Evolutionary conservation across 257 asterid genomes (phyloP).

Genomic region (Ilex asprella): DNA sequence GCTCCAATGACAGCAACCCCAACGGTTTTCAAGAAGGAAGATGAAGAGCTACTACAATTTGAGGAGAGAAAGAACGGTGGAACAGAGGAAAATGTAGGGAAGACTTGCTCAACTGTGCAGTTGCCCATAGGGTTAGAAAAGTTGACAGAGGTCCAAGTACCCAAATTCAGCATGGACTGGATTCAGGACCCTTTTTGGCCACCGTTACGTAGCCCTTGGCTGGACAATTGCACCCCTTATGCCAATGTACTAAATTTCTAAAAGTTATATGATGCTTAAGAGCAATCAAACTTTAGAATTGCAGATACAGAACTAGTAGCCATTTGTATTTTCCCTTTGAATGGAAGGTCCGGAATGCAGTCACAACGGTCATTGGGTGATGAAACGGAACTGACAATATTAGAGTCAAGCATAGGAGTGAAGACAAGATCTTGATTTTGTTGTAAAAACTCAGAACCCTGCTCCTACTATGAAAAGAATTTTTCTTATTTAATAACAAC

Average conservation of each 20-base stretch:
- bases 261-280: background rate
- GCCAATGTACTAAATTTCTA: conserved; percentile 18
- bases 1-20: background rate
- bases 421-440: no score
- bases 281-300: no score
- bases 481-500: no score
- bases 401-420: no score
- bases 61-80: background rate
- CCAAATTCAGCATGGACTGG: conserved; percentile 45
- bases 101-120: conserved; percentile 10
- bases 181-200: conserved; percentile 57
- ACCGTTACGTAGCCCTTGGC: conserved; percentile 61
- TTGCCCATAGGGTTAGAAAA: conserved; percentile 22
- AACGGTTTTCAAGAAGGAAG: conserved; percentile 6
- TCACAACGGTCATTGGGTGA: no score
- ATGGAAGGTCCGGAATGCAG: no score
- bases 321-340: no score
- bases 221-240: conserved; percentile 31
- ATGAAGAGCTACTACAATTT: conserved; percentile 7
- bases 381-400: no score
- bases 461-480: no score
- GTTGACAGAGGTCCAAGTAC: conserved; percentile 42
- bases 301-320: no score
- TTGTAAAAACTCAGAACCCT: no score
- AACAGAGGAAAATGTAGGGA: conserved; percentile 6